Base-by-base conservation (phyloP, 495 filamentous ascomycete genomes). In the Penicillium desertorum region DNA sequence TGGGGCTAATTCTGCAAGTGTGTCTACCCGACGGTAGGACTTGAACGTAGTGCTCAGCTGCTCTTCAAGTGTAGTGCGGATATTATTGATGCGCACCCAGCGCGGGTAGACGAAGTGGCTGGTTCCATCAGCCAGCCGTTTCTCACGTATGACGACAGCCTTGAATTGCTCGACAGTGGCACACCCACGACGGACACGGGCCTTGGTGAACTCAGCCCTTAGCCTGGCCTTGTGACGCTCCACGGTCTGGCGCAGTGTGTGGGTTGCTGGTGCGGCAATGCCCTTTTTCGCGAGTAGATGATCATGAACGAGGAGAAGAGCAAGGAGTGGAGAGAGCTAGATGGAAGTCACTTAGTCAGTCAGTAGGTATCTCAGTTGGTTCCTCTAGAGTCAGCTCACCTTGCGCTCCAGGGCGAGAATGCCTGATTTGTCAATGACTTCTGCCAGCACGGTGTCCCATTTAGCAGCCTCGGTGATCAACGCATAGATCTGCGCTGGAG, bases 81-180 rank as follows among this genome's bases (percentile, higher is more conserved):
- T 70, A 3, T 86, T 83, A 62, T 98, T 98, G 29, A 98, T 79
- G 4, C 94, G 84, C 7, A 95, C 84, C 94, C 94, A 98, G 46
- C 93, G 84, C 1, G 92, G 92, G 65, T 91, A 76, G 77, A 69
- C 59, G 11, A 68, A 66, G 10, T 60, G 51, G 12, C 46, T 45
- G 2, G 52, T 45, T 0, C 59, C 63, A 49, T 66, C 52, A 0
- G 67, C 64, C 3, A 66, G 65, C 12, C 64, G 46, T 55, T 71
- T 73, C 57, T 74, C 71, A 64, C 45, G 73, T 51, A 59, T 77
- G 10, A 96, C 68, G 16, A 77, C 71, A 10, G 76, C 74, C 48
- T 84, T 82, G 47, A 96, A 76, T 3, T 79, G 79, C 12, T 87
- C 83, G 16, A 91, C 52, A 0, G 86, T 83, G 0, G 84, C 64